phyloP scores from a whole-genome alignment of 805 yeast species.

The Candida methanosorbosa region DNA sequence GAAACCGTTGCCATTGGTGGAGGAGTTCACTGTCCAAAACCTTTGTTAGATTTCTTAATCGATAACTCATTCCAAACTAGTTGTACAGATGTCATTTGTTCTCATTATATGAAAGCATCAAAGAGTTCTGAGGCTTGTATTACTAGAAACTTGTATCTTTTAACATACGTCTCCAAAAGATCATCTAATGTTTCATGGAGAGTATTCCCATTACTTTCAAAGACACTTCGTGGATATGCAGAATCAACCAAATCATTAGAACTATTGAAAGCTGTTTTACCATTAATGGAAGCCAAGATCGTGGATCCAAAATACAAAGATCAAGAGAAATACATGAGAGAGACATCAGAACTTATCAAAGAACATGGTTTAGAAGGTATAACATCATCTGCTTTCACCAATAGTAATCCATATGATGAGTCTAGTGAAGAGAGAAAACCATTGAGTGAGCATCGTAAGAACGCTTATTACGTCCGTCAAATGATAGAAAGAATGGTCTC shows the following conservation, averaged over 20 bases:
- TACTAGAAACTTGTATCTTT: constrained; percentile 5
- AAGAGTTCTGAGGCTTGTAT: constrained; percentile 5
- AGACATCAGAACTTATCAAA: constrained; percentile 9
- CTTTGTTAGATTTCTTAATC: constrained; percentile 5
- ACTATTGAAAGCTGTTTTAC: constrained; percentile 15
- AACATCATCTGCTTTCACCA: constrained; percentile 7
- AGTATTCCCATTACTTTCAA: constrained; percentile 9
- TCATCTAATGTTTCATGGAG: constrained; percentile 4
- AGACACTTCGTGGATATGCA: constrained; percentile 14
- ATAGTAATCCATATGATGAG: constrained; percentile 8
- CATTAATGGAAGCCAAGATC: constrained; percentile 18
- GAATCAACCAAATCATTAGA: constrained; percentile 14
- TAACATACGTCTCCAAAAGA: constrained; percentile 1
- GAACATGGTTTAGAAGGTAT: constrained; percentile 15
- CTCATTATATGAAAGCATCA: constrained; percentile 2
- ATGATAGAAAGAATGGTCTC: constrained; percentile 12
- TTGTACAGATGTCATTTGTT: constrained; percentile 3
- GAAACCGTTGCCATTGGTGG: constrained; percentile 24
- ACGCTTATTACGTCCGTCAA: constrained; percentile 2
- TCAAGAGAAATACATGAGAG: constrained; percentile 11
- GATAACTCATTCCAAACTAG: constrained; percentile 4
- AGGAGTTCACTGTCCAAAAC: constrained; percentile 28
- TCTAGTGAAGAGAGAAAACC: neutral
- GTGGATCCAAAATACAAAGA: constrained; percentile 21
- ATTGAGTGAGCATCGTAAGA: constrained; percentile 2